phyloP scores from a whole-genome alignment of 2,329 filamentous ascomycete genomes.

The Aspergillus versicolor region DNA sequence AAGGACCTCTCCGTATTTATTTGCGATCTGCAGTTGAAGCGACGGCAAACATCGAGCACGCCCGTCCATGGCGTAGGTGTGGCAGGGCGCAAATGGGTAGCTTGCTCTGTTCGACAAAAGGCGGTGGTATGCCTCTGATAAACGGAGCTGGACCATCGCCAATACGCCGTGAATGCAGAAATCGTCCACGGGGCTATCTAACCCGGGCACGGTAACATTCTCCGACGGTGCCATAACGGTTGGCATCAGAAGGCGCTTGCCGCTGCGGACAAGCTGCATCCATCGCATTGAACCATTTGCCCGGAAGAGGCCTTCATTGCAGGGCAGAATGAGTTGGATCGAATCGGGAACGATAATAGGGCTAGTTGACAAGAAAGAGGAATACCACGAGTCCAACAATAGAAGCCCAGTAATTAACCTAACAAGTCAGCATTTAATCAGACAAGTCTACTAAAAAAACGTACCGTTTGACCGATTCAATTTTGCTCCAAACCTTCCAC shows the following conservation, averaged over 20 bases:
- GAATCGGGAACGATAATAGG: slow-evolving; percentile 48
- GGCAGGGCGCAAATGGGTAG: slow-evolving; percentile 44
- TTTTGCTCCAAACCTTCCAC: slow-evolving; percentile 55
- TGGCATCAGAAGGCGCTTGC: slow-evolving; percentile 34
- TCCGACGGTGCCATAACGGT: slow-evolving; percentile 38
- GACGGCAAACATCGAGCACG: slow-evolving; percentile 43
- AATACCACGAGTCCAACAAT: slow-evolving; percentile 50
- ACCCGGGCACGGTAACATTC: slow-evolving; percentile 32
- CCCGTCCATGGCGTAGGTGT: slow-evolving; percentile 49
- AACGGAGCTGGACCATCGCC: slow-evolving; percentile 41
- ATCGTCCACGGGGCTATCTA: slow-evolving; percentile 34
- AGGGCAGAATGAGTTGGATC: slow-evolving; percentile 48
- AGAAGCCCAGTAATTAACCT: slow-evolving; percentile 49
- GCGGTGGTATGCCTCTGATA: slow-evolving; percentile 45
- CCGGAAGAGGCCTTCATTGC: slow-evolving; percentile 46
- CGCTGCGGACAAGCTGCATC: slow-evolving; percentile 37
- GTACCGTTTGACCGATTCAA: slow-evolving; percentile 52
- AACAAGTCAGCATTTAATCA: slow-evolving; percentile 7
- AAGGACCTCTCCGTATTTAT: slow-evolving; percentile 43
- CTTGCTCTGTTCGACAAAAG: slow-evolving; percentile 40
- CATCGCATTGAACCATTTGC: slow-evolving; percentile 39
- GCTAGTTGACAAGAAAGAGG: slow-evolving; percentile 48
- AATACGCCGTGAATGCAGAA: slow-evolving; percentile 40
- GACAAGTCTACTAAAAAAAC: background rate
- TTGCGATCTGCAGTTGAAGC: slow-evolving; percentile 32